Percentiles rank a stretch among this genome's conserved stretches.
These are phyloP conservation scores for Trypanosoma vivax DNA, from an alignment of 208 protist genomes.

Conservation along the genomic window DNA sequence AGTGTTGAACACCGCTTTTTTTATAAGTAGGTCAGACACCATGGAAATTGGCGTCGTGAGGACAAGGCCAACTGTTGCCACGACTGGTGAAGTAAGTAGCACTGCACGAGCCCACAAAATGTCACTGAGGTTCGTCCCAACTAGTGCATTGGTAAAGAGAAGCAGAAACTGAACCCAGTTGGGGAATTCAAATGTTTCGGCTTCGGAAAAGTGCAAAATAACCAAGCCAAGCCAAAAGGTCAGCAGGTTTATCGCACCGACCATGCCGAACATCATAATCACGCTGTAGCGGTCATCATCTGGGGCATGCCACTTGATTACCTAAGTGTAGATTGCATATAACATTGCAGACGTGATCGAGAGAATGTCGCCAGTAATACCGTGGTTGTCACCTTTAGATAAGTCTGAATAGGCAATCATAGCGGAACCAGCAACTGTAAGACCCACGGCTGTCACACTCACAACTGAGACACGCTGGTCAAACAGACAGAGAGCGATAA, in stretches of 20 bases:
- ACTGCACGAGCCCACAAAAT: constrained; percentile 88
- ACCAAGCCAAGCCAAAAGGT: constrained; percentile 71
- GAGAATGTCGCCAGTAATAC: constrained; percentile 53
- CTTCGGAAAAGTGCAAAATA: constrained; percentile 37
- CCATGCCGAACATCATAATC: constrained; percentile 84
- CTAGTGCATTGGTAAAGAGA: constrained; percentile 73
- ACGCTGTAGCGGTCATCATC: constrained; percentile 84
- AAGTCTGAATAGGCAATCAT: constrained; percentile 66
- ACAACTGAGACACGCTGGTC: constrained; percentile 37
- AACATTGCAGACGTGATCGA: constrained; percentile 81
- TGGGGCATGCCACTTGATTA: constrained; percentile 69
- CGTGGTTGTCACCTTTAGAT: constrained; percentile 19
- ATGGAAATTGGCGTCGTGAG: constrained; percentile 88
- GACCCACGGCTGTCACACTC: constrained; percentile 44
- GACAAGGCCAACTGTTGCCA: constrained; percentile 84
- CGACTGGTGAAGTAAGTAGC: constrained; percentile 82
- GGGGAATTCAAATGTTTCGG: constrained; percentile 71
- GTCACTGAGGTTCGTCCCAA: constrained; percentile 89
- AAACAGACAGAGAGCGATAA: constrained; percentile 72
- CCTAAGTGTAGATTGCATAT: constrained; percentile 84
- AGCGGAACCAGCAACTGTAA: constrained; percentile 60
- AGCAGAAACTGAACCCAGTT: constrained; percentile 49
- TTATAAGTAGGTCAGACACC: constrained; percentile 68
- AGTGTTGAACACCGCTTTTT: constrained; percentile 30
- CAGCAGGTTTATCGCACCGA: constrained; percentile 73